These are phyloP conservation scores for Scenedesmus sp. DNA, from an alignment of 163 green algal species.

Conservation along the genomic window DNA sequence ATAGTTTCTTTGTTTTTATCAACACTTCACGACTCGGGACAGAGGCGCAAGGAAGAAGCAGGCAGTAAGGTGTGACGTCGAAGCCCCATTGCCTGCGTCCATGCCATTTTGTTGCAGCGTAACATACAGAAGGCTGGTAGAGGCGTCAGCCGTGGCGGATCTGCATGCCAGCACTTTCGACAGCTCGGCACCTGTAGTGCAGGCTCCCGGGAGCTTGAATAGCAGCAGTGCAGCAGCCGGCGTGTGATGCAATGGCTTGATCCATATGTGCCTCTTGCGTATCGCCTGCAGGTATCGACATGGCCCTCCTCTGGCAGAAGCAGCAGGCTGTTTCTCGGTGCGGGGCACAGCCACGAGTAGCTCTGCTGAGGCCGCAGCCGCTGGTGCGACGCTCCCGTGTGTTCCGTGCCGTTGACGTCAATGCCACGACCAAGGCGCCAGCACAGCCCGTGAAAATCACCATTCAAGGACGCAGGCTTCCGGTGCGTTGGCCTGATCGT, in stretches of 20 bases:
- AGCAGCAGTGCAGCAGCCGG: neutral
- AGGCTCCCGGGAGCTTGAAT: neutral
- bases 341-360: neutral
- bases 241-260: neutral
- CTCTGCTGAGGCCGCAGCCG: slow-evolving; percentile 14
- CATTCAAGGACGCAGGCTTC: slow-evolving; percentile 48
- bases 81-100: neutral
- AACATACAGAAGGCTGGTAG: neutral
- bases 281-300: slow-evolving; percentile 1
- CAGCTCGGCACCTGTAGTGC: slow-evolving; percentile 8
- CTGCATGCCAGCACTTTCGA: neutral
- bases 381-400: slow-evolving; percentile 11
- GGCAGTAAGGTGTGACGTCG: neutral
- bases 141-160: neutral
- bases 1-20: no score
- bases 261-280: neutral
- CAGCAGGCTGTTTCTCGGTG: slow-evolving; percentile 14
- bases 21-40: neutral
- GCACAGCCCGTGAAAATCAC: slow-evolving; percentile 46
- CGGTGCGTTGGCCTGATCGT: slow-evolving; percentile 20
- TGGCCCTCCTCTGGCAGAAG: neutral
- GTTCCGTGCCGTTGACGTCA: neutral
- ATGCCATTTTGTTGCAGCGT: neutral
- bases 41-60: neutral
- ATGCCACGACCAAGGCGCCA: slow-evolving; percentile 45